Evolutionary conservation across 2,329 filamentous ascomycete species (phyloP), one percentile per base, ranked within the genome.

Genomic region (Aspergillus arachidicola): DNA sequence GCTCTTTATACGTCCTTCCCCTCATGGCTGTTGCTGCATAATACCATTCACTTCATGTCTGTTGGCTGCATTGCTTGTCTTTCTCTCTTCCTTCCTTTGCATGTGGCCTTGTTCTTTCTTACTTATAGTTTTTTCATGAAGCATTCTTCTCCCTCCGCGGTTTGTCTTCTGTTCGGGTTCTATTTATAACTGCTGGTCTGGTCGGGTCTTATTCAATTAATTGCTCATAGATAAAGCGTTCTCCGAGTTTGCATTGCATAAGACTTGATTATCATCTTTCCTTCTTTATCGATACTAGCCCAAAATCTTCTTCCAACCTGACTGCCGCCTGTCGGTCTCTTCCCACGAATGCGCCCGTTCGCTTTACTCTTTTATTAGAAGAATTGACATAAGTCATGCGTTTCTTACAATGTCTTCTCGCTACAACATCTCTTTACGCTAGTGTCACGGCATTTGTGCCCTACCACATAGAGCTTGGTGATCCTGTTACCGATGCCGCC

Each of bases 371-470:
- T 50, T 51, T 50, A n/a, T 28, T 63, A 65, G 61, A 65, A 51
- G 48, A 58, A 51, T 54, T 50, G 55, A 51, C 48, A 28, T 56
- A 21, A 70, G 73, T 68, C 70, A 80, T 79, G 79, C 75, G 66
- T 75, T 65, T 77, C 65, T 72, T 73, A 69, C 62, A 73, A 75
- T 79, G 73, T 66, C 68, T 78, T 68, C 65, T 78, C 61, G 64
- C 70, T 60, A 71, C 70, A 50, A 65, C 69, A 57, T 70, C 64
- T 61, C 70, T 79, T n/a, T 75, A 71, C 23, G 72, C 72, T 16
- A 68, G 73, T 54, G 76, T 73, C n/a, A 73, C 73, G 23, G 80
- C 80, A 64, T 82, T 82, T 59, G 81, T 80, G 65, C 80, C 80
- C 21, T 81, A 77, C 66, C 71, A 73, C 36, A 67, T 74, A 62